Evolutionary conservation across 257 asterid species (phyloP), one percentile per base, ranked within the genome.

Genomic region (Haberlea rhodopensis): DNA sequence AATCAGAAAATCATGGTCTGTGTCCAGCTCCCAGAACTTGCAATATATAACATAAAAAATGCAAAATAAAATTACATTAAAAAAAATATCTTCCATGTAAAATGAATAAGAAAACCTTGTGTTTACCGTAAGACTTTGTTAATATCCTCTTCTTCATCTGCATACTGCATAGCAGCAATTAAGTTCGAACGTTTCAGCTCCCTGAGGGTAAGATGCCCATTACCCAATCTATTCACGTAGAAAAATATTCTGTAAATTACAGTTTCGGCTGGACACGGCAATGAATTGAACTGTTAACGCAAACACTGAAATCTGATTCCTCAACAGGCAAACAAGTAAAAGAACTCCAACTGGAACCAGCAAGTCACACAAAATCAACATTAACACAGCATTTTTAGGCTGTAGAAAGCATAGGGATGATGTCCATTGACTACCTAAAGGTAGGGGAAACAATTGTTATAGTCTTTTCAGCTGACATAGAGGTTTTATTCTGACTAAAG

Each of bases 131-230:
- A n/a, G n/a, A n/a, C n/a, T n/a, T n/a, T n/a, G n/a, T n/a, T n/a
- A n/a, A n/a, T n/a, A 77, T 92, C 99, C 78, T 92, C 99, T 80
- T 92, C 99, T 75, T 92, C 99, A 78, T 92, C 99, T 55, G 94
- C 99, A 79, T 92, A 95, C 79, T 87, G 99, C 99, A 92, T 89
- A 56, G 96, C 95, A 73, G 85, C 76, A 71, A 89, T 79, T 75
- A 92, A 87, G 80, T 92, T 84, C 11, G 97, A 87, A 68, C 83
- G 91, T 80, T 86, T 92, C 75, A 92, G 88, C 90, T 89, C 99
- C 80, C 81, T 85, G 72, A 92, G 95, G 57, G 96, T 85, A 75
- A 92, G 91, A 62, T 79, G 95, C 54, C 96, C 89, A 76, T 92
- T 89, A 79, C 92, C 85, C 80, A 83, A 66, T 85, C 99, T 86